Percentiles rank a stretch among this genome's conserved stretches.
phyloP scores from a whole-genome alignment of 106 monocot species.

The Alisma plantagoaquatica region DNA sequence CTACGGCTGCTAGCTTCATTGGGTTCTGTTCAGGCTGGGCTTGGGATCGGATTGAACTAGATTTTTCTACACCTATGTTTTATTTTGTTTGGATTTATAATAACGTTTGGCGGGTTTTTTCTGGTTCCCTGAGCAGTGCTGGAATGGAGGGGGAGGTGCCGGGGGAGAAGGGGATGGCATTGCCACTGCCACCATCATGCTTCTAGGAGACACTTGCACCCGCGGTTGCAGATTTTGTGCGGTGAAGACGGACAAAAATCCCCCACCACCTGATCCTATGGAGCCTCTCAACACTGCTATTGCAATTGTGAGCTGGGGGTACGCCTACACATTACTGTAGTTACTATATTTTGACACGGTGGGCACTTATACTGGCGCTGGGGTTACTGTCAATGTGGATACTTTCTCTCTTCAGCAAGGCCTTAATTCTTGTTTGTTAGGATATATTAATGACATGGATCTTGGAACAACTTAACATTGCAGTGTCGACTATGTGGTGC shows the following conservation, averaged over 20 bases:
- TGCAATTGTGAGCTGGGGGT: constrained; percentile 95
- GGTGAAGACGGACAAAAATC: constrained; percentile 92
- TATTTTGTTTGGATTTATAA: neutral
- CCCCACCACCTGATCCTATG: constrained; percentile 80
- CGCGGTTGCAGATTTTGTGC: constrained; percentile 97
- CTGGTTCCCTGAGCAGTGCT: constrained; percentile 33
- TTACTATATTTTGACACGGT: neutral
- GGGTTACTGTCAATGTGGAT: neutral
- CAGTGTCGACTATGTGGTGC: constrained; percentile 93
- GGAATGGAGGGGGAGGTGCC: constrained; percentile 91
- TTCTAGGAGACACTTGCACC: constrained; percentile 94
- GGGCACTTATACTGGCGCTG: neutral
- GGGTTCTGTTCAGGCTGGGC: neutral
- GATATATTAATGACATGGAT: too few relatives aligned
- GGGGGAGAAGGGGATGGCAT: constrained; percentile 95
- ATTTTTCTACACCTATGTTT: neutral
- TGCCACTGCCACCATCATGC: constrained; percentile 97
- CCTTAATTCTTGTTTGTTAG: neutral
- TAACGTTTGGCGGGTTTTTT: neutral
- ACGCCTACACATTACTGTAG: constrained; percentile 5
- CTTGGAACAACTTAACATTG: too few relatives aligned
- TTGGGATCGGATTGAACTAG: neutral
- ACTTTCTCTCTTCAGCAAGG: neutral
- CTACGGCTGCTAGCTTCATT: too few relatives aligned
- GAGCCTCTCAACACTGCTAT: constrained; percentile 84